Evolutionary conservation across 2,329 filamentous ascomycete genomes (phyloP).

Genomic region (Hirsutella rhossiliensis): DNA sequence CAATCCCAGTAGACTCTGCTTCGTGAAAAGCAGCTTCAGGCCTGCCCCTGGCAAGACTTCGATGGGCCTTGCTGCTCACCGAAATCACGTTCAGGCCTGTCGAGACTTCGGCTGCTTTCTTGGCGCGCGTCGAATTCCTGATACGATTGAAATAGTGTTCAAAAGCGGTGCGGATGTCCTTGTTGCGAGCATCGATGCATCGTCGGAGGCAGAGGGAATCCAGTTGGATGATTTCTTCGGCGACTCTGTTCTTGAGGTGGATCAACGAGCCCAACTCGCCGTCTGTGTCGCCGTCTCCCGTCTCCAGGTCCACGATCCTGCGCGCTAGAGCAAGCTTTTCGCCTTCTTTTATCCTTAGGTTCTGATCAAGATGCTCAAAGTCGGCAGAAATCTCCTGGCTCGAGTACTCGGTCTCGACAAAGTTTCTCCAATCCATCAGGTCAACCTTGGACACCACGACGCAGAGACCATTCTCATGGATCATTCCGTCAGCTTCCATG

Average conservation of each 20-base stretch:
- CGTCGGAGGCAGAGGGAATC: not conserved
- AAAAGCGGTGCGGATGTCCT: not conserved
- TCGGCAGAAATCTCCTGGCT: not conserved
- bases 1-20: conserved; percentile 4
- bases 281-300: not conserved
- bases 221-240: not conserved
- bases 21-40: conserved; percentile 2
- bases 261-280: not conserved
- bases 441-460: conserved; percentile 7
- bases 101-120: not conserved
- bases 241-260: not conserved
- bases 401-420: conserved; percentile 1
- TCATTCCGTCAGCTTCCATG: conserved; percentile 6
- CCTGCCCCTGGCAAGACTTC: not conserved
- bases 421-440: conserved; percentile 2
- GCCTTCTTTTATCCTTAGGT: not conserved
- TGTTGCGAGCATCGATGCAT: conserved; percentile 7
- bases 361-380: not conserved
- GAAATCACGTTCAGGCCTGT: conserved; percentile 3
- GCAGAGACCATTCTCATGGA: conserved; percentile 1
- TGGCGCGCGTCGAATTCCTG: not conserved
- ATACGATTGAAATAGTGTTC: conserved; percentile 1
- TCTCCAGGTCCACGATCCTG: not conserved
- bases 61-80: conserved; percentile 6
- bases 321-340: not conserved